A percentile compares a stretch with the other conserved stretches of the same genome.
Conservation (phyloP, 2,329 filamentous ascomycete genomes). For the Didymella segeticola region DNA sequence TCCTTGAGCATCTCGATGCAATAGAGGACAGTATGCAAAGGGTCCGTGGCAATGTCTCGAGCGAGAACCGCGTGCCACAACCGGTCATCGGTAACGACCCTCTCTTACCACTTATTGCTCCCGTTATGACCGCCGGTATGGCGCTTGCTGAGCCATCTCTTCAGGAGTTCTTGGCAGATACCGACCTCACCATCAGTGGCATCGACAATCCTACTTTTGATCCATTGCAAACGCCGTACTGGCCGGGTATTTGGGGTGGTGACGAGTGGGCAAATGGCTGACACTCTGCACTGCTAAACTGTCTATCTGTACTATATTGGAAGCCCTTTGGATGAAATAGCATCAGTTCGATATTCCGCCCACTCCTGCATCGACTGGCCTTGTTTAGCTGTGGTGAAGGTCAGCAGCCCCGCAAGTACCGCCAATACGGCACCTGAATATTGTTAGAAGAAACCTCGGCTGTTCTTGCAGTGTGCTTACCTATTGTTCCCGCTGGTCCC, state of each 20-base stretch:
- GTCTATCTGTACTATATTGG: background rate
- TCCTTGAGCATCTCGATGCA: constrained; percentile 25
- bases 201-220: constrained; percentile 23
- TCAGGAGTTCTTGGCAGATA: constrained; percentile 25
- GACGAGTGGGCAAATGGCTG: constrained; percentile 8
- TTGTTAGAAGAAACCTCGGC: background rate
- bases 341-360: constrained; percentile 8
- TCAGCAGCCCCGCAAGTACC: constrained; percentile 19
- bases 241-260: constrained; percentile 22
- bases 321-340: background rate
- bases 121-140: constrained; percentile 25
- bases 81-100: background rate
- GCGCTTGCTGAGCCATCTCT: constrained; percentile 25
- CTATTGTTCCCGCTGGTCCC: constrained; percentile 24
- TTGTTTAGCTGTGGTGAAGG: constrained; percentile 16
- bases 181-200: constrained; percentile 17
- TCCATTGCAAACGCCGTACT: constrained; percentile 22
- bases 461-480: constrained; percentile 9
- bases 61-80: background rate
- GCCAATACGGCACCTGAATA: constrained; percentile 14
- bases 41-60: constrained; percentile 30
- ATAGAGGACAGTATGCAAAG: constrained; percentile 20
- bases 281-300: background rate
- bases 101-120: background rate
- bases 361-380: constrained; percentile 22